Conservation (phyloP, 768 basidiomycete genomes). For the Lactifluus volemus region DNA sequence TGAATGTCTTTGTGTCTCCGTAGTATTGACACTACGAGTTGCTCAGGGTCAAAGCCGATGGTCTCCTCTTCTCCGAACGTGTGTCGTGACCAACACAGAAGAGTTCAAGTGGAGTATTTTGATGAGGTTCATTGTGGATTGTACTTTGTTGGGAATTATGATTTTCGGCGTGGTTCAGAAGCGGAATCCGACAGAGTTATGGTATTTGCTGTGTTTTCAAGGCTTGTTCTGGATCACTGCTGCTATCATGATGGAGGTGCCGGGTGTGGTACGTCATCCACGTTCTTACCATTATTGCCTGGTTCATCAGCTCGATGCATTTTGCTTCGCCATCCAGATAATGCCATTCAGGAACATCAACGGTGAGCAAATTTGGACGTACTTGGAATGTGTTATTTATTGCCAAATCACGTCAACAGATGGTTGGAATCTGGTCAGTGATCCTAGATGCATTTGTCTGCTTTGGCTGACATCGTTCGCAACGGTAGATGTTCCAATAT, state of each 20-base stretch:
- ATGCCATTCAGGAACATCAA: constrained; percentile 12
- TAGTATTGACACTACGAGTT: neutral
- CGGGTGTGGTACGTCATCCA: constrained; percentile 2
- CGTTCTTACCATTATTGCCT: neutral
- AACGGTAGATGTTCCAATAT: constrained; percentile 16
- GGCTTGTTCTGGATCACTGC: constrained; percentile 12
- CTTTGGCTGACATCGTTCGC: neutral
- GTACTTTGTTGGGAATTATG: constrained; percentile 9
- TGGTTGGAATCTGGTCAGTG: constrained; percentile 15
- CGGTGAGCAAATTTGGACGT: neutral
- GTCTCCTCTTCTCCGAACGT: neutral
- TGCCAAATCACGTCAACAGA: neutral
- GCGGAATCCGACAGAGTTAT: constrained; percentile 13
- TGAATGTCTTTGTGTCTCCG: too few relatives aligned
- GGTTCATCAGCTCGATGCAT: neutral
- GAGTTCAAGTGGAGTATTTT: constrained; percentile 5
- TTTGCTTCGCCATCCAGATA: neutral
- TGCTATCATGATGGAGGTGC: constrained; percentile 8
- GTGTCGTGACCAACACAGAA: neutral
- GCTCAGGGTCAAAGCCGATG: constrained; percentile 5
- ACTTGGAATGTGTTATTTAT: neutral
- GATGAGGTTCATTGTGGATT: constrained; percentile 11
- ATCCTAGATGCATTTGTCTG: neutral
- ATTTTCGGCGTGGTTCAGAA: constrained; percentile 13
- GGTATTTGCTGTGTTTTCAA: constrained; percentile 18